Base-by-base conservation (phyloP, 2,329 filamentous ascomycete species). In the Cercospora sp. region DNA sequence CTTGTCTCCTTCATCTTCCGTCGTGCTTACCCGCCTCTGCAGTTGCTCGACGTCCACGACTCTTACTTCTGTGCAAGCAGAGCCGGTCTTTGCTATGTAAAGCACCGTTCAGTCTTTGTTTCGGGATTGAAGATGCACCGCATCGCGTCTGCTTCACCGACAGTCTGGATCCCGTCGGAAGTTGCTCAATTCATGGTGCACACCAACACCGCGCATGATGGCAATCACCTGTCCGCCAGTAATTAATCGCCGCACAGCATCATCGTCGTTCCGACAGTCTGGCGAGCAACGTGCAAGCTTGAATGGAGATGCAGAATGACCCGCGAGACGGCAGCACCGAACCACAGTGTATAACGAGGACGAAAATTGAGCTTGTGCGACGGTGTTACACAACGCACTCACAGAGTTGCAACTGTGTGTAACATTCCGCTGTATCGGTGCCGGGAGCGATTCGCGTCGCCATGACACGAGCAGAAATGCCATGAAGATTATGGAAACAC, bases 391-490 rank as follows among this genome's bases (percentile, higher is more conserved):
- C 74, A 72, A 64, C 73, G 73, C 71, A 70, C 68, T 72, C 67
- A 67, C 70, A 74, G 67, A 68, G 73, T 73, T 68, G 71, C 72
- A 74, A 69, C 55, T 68, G 67, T 68, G 73, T 71, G 73, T 72
- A 68, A 75, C 73, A 73, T 72, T 71, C 71, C 69, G 61, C 63
- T 68, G 58, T 70, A 58, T 68, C 61, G 65, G 68, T 66, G 58
- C 64, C 58, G 65, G 65, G 31, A 66, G 57, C 45, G 64, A 63
- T 58, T 68, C 63, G 72, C 72, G 72, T 75, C 67, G 70, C 74
- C 73, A 71, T 68, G 73, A 65, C 72, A 75, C 71, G 66, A 63
- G 64, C 65, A 60, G 36, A 70, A 69, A 73, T 69, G 67, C 71
- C 67, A 69, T 67, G 68, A 58, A 40, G 66, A 48, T 23, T 68